Base-by-base conservation (phyloP, 257 asterid genomes). In the Verbena officinalis region DNA sequence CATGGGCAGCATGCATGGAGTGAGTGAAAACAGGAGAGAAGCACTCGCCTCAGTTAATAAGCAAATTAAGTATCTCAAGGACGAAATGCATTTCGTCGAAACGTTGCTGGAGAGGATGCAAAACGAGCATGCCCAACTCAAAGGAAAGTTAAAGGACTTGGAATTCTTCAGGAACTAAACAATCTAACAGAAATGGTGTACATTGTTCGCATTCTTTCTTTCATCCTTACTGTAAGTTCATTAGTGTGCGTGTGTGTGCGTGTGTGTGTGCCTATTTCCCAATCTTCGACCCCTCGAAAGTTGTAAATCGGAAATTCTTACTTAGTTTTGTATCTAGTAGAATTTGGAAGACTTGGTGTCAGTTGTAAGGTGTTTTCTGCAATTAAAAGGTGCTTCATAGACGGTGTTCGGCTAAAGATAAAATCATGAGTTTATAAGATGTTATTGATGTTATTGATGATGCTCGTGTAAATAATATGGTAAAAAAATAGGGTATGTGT, bases 51-150 rank as follows among this genome's bases (percentile, higher is more conserved):
- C 81, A 13, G 61, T 87, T 59, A 88, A 80, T 42, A 79, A 72
- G 73, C 91, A 84, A 69, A 73, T 92, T 7, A 81, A 63, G 64
- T 78, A 82, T 72, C 86, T 89, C 55, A 85, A 80, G 73, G 97
- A 87, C 60, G 97, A 92, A 90, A 76, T 92, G 96, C 77, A 74
- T 59, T 75, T 85, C 71, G 75, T 85, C 6, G 96, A 81, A 75
- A 80, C 75, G 11, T 33, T 81, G 66, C 86, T 92, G 59, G 87
- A 81, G 62, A 89, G 81, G 76, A 73, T 92, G 95, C 87, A 74
- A 72, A 63, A 62, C 22, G 93, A 92, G 68, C 84, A 86, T 56
- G 62, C 82, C n/a, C 81, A 71, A 15, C 84, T 92, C n/a, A 81
- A 82, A 73, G 75, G 63, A 2, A 84, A 84, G 48, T 43, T 92